A percentile compares a stretch with the other conserved stretches of the same genome.
Evolutionary conservation across 2,329 filamentous ascomycete genomes (phyloP).

Genomic region (Periglandula ipomoeae): DNA sequence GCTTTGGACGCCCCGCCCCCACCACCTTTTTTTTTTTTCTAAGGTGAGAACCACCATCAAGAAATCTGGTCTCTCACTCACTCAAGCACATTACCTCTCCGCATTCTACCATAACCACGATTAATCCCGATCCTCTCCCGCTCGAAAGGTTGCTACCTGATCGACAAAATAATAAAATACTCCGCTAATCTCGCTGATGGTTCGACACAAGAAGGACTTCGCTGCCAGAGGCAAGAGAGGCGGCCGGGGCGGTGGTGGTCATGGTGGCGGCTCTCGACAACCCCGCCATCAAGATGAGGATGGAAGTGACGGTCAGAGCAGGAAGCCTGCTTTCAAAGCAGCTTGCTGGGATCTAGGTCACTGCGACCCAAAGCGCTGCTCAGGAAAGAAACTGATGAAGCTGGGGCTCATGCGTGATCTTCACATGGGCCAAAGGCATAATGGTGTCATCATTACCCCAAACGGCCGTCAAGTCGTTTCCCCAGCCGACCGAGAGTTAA

Average conservation of each 20-base stretch:
- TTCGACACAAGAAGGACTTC: conserved; percentile 89
- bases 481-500: conserved; percentile 68
- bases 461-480: conserved; percentile 84
- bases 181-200: conserved; percentile 97
- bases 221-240: conserved; percentile 67
- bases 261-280: conserved; percentile 23
- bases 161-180: conserved; percentile 44
- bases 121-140: too few species aligned
- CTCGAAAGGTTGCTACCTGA: too few species aligned
- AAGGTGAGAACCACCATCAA: too few species aligned
- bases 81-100: too few species aligned
- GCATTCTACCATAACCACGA: too few species aligned
- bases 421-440: conserved; percentile 82
- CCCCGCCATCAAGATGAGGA: conserved; percentile 37
- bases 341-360: conserved; percentile 98
- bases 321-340: conserved; percentile 65
- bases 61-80: too few species aligned
- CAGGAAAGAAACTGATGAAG: conserved; percentile 87
- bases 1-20: not conserved
- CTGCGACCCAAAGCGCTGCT: conserved; percentile 94
- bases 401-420: conserved; percentile 90
- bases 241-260: conserved; percentile 41
- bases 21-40: not conserved
- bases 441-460: conserved; percentile 87
- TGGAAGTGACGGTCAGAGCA: conserved; percentile 17